A percentile compares a stretch with the other conserved stretches of the same genome.
Conservation (phyloP, 768 basidiomycete genomes). For the Kwoniella sp. region DNA sequence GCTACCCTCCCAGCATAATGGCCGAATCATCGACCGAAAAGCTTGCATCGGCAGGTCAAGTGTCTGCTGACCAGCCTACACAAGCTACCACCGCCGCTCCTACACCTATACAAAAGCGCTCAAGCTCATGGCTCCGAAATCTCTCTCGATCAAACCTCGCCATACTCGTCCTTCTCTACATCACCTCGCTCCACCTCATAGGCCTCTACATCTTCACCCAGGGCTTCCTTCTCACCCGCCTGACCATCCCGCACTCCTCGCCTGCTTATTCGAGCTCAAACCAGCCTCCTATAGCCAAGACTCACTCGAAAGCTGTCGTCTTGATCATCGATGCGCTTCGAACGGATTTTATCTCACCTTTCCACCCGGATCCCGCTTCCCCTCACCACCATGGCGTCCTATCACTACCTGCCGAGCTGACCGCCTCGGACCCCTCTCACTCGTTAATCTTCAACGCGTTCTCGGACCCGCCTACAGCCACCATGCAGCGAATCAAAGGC, state of each 20-base stretch:
- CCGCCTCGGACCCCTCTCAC: slow-evolving; percentile 64
- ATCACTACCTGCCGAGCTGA: slow-evolving; percentile 74
- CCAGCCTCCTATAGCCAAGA: slow-evolving; percentile 60
- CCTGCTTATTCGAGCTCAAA: slow-evolving; percentile 49
- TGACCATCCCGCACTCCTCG: slow-evolving; percentile 67
- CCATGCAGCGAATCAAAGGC: slow-evolving; percentile 91
- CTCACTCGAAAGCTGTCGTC: slow-evolving; percentile 77
- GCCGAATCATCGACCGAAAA: background rate
- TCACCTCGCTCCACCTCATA: slow-evolving; percentile 69
- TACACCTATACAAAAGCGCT: background rate
- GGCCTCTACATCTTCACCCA: slow-evolving; percentile 87
- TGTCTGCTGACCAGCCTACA: background rate
- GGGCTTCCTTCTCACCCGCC: slow-evolving; percentile 83
- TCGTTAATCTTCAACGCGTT: slow-evolving; percentile 87
- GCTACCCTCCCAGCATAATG: background rate
- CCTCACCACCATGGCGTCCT: slow-evolving; percentile 79
- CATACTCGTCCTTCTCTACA: slow-evolving; percentile 48
- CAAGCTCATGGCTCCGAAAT: slow-evolving; percentile 26
- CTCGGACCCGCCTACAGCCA: slow-evolving; percentile 92
- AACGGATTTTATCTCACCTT: slow-evolving; percentile 83
- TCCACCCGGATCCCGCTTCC: slow-evolving; percentile 39
- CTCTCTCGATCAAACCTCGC: slow-evolving; percentile 49
- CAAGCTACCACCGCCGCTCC: background rate
- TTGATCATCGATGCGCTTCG: slow-evolving; percentile 90
- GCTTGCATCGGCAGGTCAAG: background rate